Base-by-base conservation (phyloP, 208 protist genomes). In the Acanthamoeba culbertsoni region DNA sequence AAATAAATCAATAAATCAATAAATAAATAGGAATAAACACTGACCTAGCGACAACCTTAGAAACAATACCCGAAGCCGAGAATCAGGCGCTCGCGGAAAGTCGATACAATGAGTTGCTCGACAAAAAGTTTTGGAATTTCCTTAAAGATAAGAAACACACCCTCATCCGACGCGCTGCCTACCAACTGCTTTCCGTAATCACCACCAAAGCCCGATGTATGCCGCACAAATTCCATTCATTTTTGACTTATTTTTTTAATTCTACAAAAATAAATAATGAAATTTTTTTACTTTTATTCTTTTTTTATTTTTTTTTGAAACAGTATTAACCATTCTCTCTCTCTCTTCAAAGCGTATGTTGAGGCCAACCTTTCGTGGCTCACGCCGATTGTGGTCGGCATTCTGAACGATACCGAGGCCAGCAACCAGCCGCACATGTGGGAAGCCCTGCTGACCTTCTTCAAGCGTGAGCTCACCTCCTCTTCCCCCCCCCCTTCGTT, bases 71-170 rank as follows among this genome's bases (percentile, higher is more conserved):
- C 23, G 88, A 53, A 12, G 65, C n/a, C 0, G 88, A 92, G 43
- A 79, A 77, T 62, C 55, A 77, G 10, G 63, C 43, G 42, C 55
- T 92, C 28, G 48, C 46, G 3, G 88, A 92, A 43, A 55, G 73
- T 20, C 57, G 63, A 5, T 92, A 79, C 37, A 79, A 71, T 31
- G 88, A 77, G 18, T 28, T 92, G 6, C n/a, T 92, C 35, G 35
- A 71, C 65, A 77, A 71, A 33, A 92, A 92, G 46, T 73, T 92
- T 53, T 92, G 88, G 88, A 53, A 79, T 28, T 92, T 82, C 26
- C 20, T 71, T 23, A 92, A 77, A 37, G 55, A 71, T 42, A 92
- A 92, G 88, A 90, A 90, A 28, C 65, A 82, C 88, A 18, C 42
- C 43, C 88, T 62, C 46, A 92, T 92, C 26, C 55, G 88, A 8